Conservation (phyloP, 2,329 filamentous ascomycete species). For the Cercospora sp. region DNA sequence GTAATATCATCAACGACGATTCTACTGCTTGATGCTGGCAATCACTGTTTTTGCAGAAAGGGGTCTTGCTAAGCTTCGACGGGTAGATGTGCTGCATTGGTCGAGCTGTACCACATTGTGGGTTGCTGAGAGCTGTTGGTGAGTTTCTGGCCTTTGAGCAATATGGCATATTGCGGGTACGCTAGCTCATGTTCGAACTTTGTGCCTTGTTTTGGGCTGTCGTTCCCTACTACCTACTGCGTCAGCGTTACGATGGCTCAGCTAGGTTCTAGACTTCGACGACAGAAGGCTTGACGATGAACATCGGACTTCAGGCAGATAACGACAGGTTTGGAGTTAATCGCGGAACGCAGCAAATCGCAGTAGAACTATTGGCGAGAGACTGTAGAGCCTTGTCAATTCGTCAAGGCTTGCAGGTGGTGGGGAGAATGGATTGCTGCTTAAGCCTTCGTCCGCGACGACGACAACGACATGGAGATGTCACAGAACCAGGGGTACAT, state of each 20-base stretch:
- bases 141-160: too few relatives aligned
- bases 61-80: neutral
- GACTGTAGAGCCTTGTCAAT: neutral
- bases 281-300: neutral
- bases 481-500: neutral
- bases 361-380: neutral
- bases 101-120: neutral
- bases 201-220: neutral
- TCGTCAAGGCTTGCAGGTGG: neutral
- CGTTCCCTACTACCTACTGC: neutral
- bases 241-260: neutral
- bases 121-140: too few relatives aligned
- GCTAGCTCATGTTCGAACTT: constrained; percentile 1
- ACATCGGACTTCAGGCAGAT: neutral
- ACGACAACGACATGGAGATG: neutral
- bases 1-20: too few relatives aligned
- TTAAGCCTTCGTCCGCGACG: neutral
- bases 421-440: neutral
- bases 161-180: neutral
- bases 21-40: neutral
- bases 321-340: neutral
- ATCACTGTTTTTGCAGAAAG: neutral
- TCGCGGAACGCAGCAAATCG: neutral
- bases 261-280: neutral
- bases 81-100: neutral